Evolutionary conservation across 2,329 filamentous ascomycete genomes (phyloP), one percentile per base, ranked within the genome.

Genomic region (Aspergillus sp.): DNA sequence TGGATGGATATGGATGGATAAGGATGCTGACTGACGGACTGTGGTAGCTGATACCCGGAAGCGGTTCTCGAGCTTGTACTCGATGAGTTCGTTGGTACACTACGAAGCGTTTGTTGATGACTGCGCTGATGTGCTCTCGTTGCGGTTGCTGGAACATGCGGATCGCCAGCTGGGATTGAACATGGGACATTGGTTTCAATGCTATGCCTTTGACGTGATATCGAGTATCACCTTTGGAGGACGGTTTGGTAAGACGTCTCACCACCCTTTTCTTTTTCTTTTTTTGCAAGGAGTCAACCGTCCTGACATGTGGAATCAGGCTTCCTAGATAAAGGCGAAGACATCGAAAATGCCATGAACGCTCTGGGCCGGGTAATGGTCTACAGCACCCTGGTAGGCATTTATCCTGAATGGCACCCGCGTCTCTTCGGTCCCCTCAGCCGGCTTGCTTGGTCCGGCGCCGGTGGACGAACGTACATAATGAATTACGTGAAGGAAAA

Each of bases 81-180:
- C 69, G 6, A 73, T 78, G 70, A 72, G 65, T 29, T 69, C 70
- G 4, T 53, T 78, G 3, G 60, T 76, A 1, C 61, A 65, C 36
- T 78, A 76, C 45, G 75, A 79, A 54, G 56, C 61, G 0, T 75
- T 72, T 46, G 73, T 76, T 5, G 68, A 79, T 51, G 62, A 72
- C 4, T 76, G 73, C 48, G 64, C 67, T 2, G 63, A 69, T 8
- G 49, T 77, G 0, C 67, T 78, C 26, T 46, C 56, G 1, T 50
- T 60, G 28, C 58, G 66, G 2, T 59, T 77, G 30, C 45, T 38
- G 1, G 69, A 73, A 46, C 63, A 71, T 7, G 65, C 71, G 1
- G 43, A 49, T 0, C 44, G 48, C 0, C 55, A 55, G 0, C 10
- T 60, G 3, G 45, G 49, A 0, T 52, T 77, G 3, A 64, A 79